Evolutionary conservation across 352 stramenopile species (phyloP).

Genomic region (Pythium rhizo-oryzae): DNA sequence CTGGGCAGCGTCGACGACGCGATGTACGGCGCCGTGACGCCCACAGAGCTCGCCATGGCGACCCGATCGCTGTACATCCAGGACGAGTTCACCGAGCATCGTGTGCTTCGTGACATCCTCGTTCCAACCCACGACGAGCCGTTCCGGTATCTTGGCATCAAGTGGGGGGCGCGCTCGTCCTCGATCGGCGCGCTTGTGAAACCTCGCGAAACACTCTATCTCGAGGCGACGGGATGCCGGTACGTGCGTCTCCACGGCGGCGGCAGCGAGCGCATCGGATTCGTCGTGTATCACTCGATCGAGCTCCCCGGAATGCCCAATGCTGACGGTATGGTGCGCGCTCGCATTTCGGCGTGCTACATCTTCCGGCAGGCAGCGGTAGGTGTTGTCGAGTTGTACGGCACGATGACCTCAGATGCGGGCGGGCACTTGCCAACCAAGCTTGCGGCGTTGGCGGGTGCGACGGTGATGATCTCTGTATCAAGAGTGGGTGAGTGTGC

Average conservation of each 20-base stretch:
- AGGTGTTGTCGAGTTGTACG: slow-evolving; percentile 42
- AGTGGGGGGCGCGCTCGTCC: slow-evolving; percentile 1
- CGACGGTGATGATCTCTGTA: slow-evolving; percentile 5
- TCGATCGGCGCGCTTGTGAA: slow-evolving; percentile 8
- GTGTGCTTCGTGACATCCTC: slow-evolving; percentile 4
- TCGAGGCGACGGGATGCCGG: slow-evolving; percentile 1
- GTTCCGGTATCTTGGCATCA: slow-evolving; percentile 38
- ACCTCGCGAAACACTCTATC: slow-evolving; percentile 14
- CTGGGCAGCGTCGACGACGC: slow-evolving; percentile 14
- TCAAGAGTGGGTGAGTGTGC: slow-evolving; percentile 8
- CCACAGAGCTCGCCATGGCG: slow-evolving; percentile 8
- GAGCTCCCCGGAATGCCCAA: slow-evolving; percentile 3
- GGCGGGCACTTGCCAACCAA: slow-evolving; percentile 13
- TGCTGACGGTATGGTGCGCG: slow-evolving; percentile 37
- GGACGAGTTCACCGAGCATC: slow-evolving; percentile 9
- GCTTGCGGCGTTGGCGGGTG: slow-evolving; percentile 8
- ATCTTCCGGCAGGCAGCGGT: slow-evolving; percentile 44
- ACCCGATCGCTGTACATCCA: slow-evolving; percentile 8
- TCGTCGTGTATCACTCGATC: slow-evolving; percentile 19
- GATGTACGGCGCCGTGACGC: slow-evolving; percentile 15
- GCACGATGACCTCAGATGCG: slow-evolving; percentile 12
- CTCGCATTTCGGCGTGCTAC: slow-evolving; percentile 49
- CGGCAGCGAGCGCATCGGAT: slow-evolving; percentile 5
- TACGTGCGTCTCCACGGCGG: not conserved
- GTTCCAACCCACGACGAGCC: slow-evolving; percentile 3